Conservation (phyloP, 768 basidiomycete genomes). For the Mycena albidolilacea region DNA sequence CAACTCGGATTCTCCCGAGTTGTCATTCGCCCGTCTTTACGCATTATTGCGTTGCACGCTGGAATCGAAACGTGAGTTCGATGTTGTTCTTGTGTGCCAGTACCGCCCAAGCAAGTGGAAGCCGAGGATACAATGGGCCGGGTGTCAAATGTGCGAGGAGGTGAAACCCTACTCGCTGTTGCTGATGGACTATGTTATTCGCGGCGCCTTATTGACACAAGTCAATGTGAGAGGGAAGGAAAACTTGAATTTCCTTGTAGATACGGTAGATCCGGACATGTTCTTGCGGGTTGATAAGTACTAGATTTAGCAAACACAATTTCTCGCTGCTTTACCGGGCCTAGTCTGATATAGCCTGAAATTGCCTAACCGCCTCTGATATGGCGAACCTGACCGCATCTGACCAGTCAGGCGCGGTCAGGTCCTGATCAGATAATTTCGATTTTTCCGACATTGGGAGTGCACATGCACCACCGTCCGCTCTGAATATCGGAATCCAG, state of each 20-base stretch:
- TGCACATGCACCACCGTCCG: neutral
- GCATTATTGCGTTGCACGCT: no score
- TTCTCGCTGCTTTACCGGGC: no score
- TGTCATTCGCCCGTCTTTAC: no score
- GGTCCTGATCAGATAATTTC: no score
- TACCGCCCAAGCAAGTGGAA: neutral
- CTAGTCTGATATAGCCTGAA: no score
- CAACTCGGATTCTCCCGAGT: no score
- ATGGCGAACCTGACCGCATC: no score
- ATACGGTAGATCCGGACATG: neutral
- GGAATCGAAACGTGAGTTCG: neutral
- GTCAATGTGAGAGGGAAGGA: neutral
- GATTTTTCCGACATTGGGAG: no score
- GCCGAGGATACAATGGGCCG: neutral
- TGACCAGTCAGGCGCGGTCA: no score
- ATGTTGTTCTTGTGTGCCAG: neutral
- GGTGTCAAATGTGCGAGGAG: neutral
- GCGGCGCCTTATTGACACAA: neutral
- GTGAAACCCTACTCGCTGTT: neutral
- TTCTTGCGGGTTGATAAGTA: neutral
- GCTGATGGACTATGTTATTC: neutral
- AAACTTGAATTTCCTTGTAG: neutral
- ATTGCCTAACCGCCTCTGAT: no score
- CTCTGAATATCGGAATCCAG: slow-evolving; percentile 22
- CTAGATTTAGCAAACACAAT: no score